A percentile compares a stretch with the other conserved stretches of the same genome.
These are phyloP conservation scores for Phyllosticta capitalensis DNA, from an alignment of 2,329 filamentous ascomycete genomes.

Conservation along the genomic window DNA sequence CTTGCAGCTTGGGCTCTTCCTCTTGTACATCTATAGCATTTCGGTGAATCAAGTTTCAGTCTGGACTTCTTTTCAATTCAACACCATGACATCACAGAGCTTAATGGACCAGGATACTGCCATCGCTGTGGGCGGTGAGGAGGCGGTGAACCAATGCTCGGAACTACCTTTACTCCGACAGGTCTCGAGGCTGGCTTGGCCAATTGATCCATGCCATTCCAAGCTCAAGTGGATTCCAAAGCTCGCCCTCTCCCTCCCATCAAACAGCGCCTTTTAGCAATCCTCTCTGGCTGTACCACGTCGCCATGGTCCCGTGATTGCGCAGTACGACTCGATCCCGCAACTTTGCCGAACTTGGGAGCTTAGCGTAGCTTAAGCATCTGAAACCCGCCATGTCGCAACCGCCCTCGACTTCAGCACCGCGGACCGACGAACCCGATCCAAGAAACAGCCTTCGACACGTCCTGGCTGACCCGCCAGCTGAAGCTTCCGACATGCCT, in stretches of 20 bases:
- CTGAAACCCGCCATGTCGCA: conserved; percentile 11
- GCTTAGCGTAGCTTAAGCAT: conserved; percentile 8
- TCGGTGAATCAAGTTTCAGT: neutral
- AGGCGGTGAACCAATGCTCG: neutral
- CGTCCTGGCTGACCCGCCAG: conserved; percentile 25
- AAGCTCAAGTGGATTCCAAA: conserved; percentile 1
- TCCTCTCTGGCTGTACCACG: neutral
- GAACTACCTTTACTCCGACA: too few species aligned
- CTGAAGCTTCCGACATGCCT: conserved; percentile 15
- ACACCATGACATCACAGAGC: too few species aligned
- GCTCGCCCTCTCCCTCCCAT: neutral
- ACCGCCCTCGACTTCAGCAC: conserved; percentile 7
- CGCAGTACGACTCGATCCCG: conserved; percentile 6
- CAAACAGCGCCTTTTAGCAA: neutral
- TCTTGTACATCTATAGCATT: neutral
- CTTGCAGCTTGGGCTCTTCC: neutral
- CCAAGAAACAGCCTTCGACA: conserved; percentile 31
- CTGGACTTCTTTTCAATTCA: too few species aligned
- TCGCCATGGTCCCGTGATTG: conserved; percentile 9
- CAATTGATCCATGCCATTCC: neutral
- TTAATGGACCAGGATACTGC: too few species aligned
- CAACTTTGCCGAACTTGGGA: conserved; percentile 11
- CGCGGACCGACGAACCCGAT: conserved; percentile 18
- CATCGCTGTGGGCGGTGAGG: neutral
- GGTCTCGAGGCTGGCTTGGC: neutral